Evolutionary conservation across 768 basidiomycete genomes (phyloP), one percentile per base, ranked within the genome.

Genomic region (Neoboletus magnificus): DNA sequence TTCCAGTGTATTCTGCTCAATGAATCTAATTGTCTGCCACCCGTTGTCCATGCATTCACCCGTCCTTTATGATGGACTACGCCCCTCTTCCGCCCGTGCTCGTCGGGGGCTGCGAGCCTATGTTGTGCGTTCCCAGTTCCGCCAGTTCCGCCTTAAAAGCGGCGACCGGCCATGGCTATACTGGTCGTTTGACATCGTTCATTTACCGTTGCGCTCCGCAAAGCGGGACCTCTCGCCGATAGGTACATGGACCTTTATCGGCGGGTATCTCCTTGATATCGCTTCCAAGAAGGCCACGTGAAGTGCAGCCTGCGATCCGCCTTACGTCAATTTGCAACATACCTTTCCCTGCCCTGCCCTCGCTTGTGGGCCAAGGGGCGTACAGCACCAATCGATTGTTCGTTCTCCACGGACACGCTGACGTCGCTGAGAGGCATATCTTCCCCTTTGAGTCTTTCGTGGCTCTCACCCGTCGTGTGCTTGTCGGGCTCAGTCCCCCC

Each of bases 291-390:
- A 20, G 4, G 15, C 59, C 65, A 63, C 59, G 63, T 60, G 62
- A 57, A 56, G 2, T 55, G 41, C 62, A 56, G 47, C 44, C 49
- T 56, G 57, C 59, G 56, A 61, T 67, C 56, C 61, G 57, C 50
- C 53, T 69, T 65, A 69, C 67, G 67, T 69, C 68, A 69, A 59
- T 48, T n/a, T 27, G 5, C 47, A 57, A 63, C 67, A 70, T 63
- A 62, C 68, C 61, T 45, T 56, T 63, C 50, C 67, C 68, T 69
- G 67, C 68, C 66, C 60, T 58, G 54, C 46, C 45, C 54, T 68
- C 67, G 67, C 65, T 67, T 70, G 60, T 64, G 66, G 66, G 62
- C 58, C 59, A 63, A 63, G 60, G 61, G 67, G 59, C 55, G 42
- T 35, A 58, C 57, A 50, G 50, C 60, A 55, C 44, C 47, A 53